phyloP scores from a whole-genome alignment of 495 filamentous ascomycete species.

The Penicillium cosmopolitanum region DNA sequence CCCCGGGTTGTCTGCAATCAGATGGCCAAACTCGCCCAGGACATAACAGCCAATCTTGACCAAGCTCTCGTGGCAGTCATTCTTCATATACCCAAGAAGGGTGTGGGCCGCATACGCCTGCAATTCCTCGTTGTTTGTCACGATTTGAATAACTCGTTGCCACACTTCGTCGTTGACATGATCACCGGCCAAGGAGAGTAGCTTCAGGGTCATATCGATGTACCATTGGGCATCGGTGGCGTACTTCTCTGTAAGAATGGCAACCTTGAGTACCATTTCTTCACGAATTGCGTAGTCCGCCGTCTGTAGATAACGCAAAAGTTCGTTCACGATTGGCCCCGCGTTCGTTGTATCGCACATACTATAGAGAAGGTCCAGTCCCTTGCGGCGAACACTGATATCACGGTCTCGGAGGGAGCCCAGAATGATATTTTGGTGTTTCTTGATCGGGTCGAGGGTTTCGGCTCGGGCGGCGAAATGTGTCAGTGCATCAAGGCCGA shows the following conservation, averaged over 20 bases:
- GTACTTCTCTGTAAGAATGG: constrained; percentile 97
- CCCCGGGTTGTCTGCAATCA: constrained; percentile 91
- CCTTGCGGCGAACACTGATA: constrained; percentile 95
- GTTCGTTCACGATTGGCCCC: constrained; percentile 87
- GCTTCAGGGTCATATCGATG: constrained; percentile 92
- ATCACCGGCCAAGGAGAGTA: constrained; percentile 95
- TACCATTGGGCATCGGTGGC: constrained; percentile 99
- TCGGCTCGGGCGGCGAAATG: constrained; percentile 95
- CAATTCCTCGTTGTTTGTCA: constrained; percentile 94
- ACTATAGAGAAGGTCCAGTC: constrained; percentile 95
- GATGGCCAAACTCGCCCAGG: constrained; percentile 57
- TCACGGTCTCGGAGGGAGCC: constrained; percentile 93
- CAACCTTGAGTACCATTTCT: constrained; percentile 99
- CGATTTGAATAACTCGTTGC: constrained; percentile 98
- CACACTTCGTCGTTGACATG: constrained; percentile 99
- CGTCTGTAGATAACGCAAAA: constrained; percentile 91
- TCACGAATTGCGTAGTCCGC: constrained; percentile 97
- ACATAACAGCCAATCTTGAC: not conserved
- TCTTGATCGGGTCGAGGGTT: constrained; percentile 95
- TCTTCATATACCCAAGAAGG: not conserved
- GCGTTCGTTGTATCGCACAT: constrained; percentile 98
- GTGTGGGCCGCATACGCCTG: not conserved
- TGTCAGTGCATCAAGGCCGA: constrained; percentile 97
- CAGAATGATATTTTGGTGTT: constrained; percentile 94
- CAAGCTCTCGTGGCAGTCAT: not conserved